Base-by-base conservation (phyloP, 2,329 filamentous ascomycete genomes). In the Trichoderma koningii region DNA sequence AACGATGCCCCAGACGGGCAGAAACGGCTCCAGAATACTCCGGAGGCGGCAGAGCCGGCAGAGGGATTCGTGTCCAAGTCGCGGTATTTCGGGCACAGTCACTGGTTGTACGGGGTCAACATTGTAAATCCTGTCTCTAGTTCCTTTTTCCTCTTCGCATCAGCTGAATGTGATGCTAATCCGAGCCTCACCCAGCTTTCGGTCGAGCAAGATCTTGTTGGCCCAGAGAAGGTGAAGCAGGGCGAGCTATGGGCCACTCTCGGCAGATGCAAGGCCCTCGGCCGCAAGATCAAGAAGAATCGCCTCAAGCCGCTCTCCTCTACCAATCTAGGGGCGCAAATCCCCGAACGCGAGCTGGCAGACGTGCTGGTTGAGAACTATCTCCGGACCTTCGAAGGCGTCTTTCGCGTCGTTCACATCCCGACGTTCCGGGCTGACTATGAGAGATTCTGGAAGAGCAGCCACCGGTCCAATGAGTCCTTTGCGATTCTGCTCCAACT, bases 371-470 rank as follows among this genome's bases (percentile, higher is more conserved):
- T 87, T 17, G 76, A 82, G 9, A 73, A 76, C 34, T 87, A 87
- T 74, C 74, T 89, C 19, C 76, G 83, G 55, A 82, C 82, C 0
- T 80, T 85, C 48, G 85, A 88, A 69, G 81, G 82, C 1, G 81
- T 84, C 17, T 80, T 84, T 67, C 80, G 87, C 3, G 78, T 89
- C 26, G 65, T 89, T 9, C 83, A 89, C 70, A 71, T 84, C 1
- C 85, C 86, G 0, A 82, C 81, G 0, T 88, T 89, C 67, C 76
- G 78, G 51, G 76, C 76, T 12, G 82, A 86, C 38, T 89, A 87
- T 68, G 76, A 78, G 10, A 70, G 72, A 3, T 83, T 82, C 71
- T 85, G 82, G 82, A 73, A 77, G 38, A 76, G 78, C 17, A 77
- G 79, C 0, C 69, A 73, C 21, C 73, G 74, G 0, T 75, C 77